Conservation (phyloP, 2,329 filamentous ascomycete species). For the Rutstroemia sp. region DNA sequence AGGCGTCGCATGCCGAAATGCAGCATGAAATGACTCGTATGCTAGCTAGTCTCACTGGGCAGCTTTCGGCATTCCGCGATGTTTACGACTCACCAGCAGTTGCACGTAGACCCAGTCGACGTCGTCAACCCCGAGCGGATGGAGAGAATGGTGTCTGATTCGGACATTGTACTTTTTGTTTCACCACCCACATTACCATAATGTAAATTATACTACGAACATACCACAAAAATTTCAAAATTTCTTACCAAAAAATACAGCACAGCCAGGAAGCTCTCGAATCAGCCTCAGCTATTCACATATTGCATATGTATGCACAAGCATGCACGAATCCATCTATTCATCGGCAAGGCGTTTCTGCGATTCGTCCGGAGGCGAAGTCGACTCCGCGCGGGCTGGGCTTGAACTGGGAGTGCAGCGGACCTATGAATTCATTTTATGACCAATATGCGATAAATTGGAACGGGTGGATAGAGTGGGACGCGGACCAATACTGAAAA, state of each 20-base stretch:
- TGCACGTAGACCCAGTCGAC: conserved; percentile 1
- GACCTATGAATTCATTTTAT: no score
- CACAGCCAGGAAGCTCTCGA: not conserved
- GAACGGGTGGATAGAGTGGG: no score
- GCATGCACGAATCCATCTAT: not conserved
- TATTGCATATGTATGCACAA: not conserved
- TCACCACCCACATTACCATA: not conserved
- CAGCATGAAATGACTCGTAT: conserved; percentile 20
- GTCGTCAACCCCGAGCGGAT: conserved; percentile 5
- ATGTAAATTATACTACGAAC: not conserved
- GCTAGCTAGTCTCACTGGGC: conserved; percentile 17
- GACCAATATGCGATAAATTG: no score
- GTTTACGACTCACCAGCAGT: conserved; percentile 18
- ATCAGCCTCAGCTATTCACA: not conserved
- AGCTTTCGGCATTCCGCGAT: conserved; percentile 23
- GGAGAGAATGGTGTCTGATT: conserved; percentile 2
- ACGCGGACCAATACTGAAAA: no score
- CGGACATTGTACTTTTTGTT: not conserved
- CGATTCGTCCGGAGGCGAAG: not conserved
- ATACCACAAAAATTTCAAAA: not conserved
- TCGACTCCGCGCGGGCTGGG: no score
- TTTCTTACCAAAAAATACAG: not conserved
- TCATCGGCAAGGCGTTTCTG: not conserved
- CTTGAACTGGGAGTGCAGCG: no score
- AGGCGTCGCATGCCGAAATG: conserved; percentile 23